These are phyloP conservation scores for Euphrasia arctica DNA, from an alignment of 305 asterid species.

Conservation along the genomic window DNA sequence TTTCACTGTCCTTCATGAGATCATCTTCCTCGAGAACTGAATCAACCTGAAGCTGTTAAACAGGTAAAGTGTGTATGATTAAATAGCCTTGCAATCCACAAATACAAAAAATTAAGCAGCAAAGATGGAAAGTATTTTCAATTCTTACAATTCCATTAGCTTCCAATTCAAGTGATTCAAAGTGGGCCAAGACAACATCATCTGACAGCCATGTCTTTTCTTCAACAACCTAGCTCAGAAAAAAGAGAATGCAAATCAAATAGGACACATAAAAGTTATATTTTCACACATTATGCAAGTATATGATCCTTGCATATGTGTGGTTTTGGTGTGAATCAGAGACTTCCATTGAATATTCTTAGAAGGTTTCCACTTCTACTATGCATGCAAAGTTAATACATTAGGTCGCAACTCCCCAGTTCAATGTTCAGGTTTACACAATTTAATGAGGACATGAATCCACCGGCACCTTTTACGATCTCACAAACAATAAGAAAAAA, in stretches of 20 bases:
- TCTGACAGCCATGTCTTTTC: constrained; percentile 89
- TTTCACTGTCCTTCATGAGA: constrained; percentile 81
- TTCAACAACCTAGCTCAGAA: constrained; percentile 56
- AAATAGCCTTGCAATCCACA: constrained; percentile 26
- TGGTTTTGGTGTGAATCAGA: not conserved
- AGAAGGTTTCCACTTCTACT: constrained; percentile 9
- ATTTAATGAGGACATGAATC: constrained; percentile 23
- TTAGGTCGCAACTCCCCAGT: not conserved
- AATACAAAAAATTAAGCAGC: constrained; percentile 7
- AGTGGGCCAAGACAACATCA: constrained; percentile 65
- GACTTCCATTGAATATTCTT: constrained; percentile 6
- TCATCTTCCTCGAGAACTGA: constrained; percentile 64
- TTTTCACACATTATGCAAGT: not conserved
- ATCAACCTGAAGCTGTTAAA: constrained; percentile 51
- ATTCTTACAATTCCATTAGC: constrained; percentile 72
- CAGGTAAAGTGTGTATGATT: constrained; percentile 25
- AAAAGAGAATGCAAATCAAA: constrained; percentile 30
- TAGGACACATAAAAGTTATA: constrained; percentile 11
- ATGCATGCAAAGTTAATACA: constrained; percentile 6
- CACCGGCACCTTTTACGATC: constrained; percentile 16
- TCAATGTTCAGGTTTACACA: constrained; percentile 14
- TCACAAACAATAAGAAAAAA: constrained; percentile 5
- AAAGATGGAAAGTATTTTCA: constrained; percentile 16
- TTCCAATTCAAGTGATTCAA: constrained; percentile 75
- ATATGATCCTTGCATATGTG: constrained; percentile 8